phyloP scores from a whole-genome alignment of 495 filamentous ascomycete genomes.

The Penicillium pancosmium region DNA sequence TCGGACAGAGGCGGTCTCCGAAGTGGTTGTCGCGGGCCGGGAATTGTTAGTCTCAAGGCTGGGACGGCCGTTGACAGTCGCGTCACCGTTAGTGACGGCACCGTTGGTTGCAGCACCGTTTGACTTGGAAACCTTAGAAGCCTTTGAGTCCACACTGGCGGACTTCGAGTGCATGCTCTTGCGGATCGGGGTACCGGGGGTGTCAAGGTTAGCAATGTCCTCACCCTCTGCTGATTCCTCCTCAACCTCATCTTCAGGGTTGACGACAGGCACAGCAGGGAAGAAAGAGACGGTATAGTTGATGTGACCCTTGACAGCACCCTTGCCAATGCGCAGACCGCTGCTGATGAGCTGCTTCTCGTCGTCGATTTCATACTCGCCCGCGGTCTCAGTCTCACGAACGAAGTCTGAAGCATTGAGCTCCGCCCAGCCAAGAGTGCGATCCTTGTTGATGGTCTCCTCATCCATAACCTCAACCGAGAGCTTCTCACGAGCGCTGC shows the following conservation, averaged over 20 bases:
- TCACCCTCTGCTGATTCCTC: conserved; percentile 54
- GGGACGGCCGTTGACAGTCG: conserved; percentile 34
- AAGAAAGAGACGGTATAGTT: conserved; percentile 89
- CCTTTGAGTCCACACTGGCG: conserved; percentile 6
- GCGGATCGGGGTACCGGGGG: conserved; percentile 27
- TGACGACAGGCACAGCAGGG: conserved; percentile 80
- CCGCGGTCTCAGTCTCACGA: conserved; percentile 65
- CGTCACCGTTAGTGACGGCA: conserved; percentile 32
- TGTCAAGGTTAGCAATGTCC: conserved; percentile 33
- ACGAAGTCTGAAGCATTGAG: conserved; percentile 79
- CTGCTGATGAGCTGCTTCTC: conserved; percentile 65
- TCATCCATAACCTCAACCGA: conserved; percentile 95
- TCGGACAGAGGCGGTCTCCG: conserved; percentile 40
- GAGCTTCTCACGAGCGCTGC: conserved; percentile 81
- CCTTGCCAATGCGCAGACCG: conserved; percentile 66
- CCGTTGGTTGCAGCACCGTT: conserved; percentile 29
- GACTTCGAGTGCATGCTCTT: conserved; percentile 42
- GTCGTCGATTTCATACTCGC: conserved; percentile 81
- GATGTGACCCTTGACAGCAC: conserved; percentile 74
- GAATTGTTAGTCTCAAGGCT: conserved; percentile 42
- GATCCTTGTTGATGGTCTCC: conserved; percentile 85
- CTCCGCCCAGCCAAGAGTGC: conserved; percentile 78
- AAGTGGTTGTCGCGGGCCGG: conserved; percentile 31
- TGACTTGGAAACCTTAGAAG: conserved; percentile 25
- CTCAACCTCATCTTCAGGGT: conserved; percentile 88